Conservation (phyloP, 306 rosid genomes). For the Lathyrus oleraceus region DNA sequence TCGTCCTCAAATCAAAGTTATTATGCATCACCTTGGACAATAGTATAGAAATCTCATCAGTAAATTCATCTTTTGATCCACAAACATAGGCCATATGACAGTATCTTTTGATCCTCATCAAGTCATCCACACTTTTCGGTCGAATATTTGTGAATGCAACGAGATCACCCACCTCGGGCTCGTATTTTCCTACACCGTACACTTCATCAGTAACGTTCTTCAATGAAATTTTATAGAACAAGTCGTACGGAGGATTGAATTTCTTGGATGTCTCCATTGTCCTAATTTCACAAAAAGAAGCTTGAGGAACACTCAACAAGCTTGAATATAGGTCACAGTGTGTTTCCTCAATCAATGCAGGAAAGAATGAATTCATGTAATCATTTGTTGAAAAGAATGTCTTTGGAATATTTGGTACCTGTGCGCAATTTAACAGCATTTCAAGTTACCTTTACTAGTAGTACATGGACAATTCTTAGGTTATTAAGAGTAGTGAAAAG, state of each 20-base stretch:
- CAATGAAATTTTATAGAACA: slow-evolving; percentile 32
- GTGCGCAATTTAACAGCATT: not conserved
- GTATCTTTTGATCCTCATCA: slow-evolving; percentile 32
- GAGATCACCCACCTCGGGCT: slow-evolving; percentile 54
- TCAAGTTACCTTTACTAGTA: not conserved
- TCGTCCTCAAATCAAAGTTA: not conserved
- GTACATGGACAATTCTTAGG: not conserved
- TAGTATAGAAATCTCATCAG: slow-evolving; percentile 29
- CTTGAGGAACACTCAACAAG: slow-evolving; percentile 32
- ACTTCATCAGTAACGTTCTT: not conserved
- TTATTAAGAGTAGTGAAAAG: not conserved
- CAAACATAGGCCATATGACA: slow-evolving; percentile 45
- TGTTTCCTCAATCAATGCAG: slow-evolving; percentile 60
- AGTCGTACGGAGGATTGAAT: slow-evolving; percentile 6
- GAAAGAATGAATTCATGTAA: slow-evolving; percentile 51
- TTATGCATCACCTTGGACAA: slow-evolving; percentile 19
- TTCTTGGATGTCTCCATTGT: not conserved
- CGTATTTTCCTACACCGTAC: slow-evolving; percentile 29
- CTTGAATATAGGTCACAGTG: slow-evolving; percentile 51
- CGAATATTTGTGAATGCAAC: slow-evolving; percentile 48
- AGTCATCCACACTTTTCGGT: slow-evolving; percentile 42
- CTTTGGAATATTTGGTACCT: slow-evolving; percentile 56
- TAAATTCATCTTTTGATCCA: not conserved
- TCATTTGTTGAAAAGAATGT: slow-evolving; percentile 41
- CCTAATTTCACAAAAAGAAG: slow-evolving; percentile 43